phyloP scores from a whole-genome alignment of 192 early-diverging fungal species.

The Backusella mclennaniae region DNA sequence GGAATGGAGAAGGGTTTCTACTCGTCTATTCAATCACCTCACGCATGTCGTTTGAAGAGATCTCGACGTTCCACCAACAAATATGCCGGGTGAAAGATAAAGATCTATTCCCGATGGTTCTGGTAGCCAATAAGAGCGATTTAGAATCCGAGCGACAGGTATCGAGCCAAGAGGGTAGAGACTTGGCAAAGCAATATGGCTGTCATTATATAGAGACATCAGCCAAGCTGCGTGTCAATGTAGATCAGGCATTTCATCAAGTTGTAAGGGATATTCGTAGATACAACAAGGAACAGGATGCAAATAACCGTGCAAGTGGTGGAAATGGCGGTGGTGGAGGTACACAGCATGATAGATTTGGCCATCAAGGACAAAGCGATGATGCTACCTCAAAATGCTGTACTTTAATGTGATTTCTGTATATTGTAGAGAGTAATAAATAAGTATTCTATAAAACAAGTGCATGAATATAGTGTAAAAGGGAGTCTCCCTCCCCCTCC shows the following conservation, averaged over 20 bases:
- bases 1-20: constrained; percentile 93
- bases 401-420: not conserved
- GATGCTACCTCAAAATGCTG: not conserved
- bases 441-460: too few relatives aligned
- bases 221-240: constrained; percentile 86
- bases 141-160: constrained; percentile 82
- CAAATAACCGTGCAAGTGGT: not conserved
- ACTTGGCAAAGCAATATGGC: constrained; percentile 72
- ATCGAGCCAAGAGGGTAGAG: constrained; percentile 73
- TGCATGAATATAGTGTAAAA: too few relatives aligned
- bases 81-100: constrained; percentile 95
- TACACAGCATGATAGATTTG: not conserved
- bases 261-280: constrained; percentile 85
- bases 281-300: constrained; percentile 69
- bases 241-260: constrained; percentile 88
- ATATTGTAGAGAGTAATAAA: not conserved
- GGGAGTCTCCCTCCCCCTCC: too few relatives aligned
- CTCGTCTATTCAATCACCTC: constrained; percentile 93
- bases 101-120: constrained; percentile 85
- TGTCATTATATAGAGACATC: constrained; percentile 87
- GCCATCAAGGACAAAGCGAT: not conserved
- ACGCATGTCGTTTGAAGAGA: constrained; percentile 88
- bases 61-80: constrained; percentile 89
- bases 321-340: not conserved
- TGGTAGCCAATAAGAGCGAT: constrained; percentile 96